Conservation (phyloP, 2,329 filamentous ascomycete genomes). For the Cryphonectria parasitica region DNA sequence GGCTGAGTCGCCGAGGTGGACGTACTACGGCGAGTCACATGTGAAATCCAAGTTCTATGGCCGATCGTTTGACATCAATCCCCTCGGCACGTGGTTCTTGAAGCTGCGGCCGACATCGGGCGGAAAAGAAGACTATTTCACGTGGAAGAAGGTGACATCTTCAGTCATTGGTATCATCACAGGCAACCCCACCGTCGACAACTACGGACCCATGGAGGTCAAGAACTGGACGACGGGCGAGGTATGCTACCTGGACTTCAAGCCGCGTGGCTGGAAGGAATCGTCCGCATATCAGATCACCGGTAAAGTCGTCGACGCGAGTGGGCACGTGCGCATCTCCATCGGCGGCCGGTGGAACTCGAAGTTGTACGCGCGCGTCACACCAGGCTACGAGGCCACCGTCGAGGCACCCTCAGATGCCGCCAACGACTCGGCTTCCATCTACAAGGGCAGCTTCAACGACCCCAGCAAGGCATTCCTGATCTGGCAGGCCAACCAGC, state of each 20-base stretch:
- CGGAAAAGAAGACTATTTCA: conserved; percentile 85
- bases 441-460: conserved; percentile 53
- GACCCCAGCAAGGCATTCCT: conserved; percentile 80
- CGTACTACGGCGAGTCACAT: conserved; percentile 94
- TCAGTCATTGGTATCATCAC: conserved; percentile 99
- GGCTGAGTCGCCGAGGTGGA: conserved; percentile 92
- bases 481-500: conserved; percentile 86
- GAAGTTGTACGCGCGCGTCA: conserved; percentile 91
- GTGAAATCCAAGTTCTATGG: conserved; percentile 98
- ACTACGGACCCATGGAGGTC: conserved; percentile 95
- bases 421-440: conserved; percentile 28
- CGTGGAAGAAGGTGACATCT: conserved; percentile 98
- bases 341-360: conserved; percentile 97
- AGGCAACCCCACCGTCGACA: conserved; percentile 94
- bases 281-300: conserved; percentile 86
- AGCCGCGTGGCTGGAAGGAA: conserved; percentile 93
- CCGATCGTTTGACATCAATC: conserved; percentile 96
- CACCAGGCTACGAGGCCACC: conserved; percentile 83
- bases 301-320: conserved; percentile 80
- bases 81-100: conserved; percentile 95
- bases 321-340: conserved; percentile 83
- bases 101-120: conserved; percentile 76
- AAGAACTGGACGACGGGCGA: conserved; percentile 98
- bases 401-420: conserved; percentile 61
- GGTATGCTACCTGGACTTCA: conserved; percentile 88